Evolutionary conservation across 73 alveolate species (phyloP), one percentile per base, ranked within the genome.

Genomic region (Blepharisma stoltei): DNA sequence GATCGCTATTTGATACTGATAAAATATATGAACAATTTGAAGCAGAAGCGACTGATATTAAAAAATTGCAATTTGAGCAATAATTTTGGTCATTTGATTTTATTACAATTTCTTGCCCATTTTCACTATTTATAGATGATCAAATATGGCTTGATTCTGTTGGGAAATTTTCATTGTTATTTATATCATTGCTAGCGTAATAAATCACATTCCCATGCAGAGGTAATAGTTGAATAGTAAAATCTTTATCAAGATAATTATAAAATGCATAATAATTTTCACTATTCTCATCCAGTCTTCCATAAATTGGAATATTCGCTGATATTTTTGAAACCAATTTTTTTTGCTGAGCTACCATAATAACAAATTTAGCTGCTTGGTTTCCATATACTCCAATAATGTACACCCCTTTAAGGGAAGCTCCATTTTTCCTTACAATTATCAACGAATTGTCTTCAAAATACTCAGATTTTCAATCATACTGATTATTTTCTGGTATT

Each of bases 341-440:
- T 38, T 18, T 11, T 9, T 69, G 11, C 21, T 69, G 11, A 53
- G 11, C 45, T 9, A 46, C 65, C 41, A 46, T 44, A 37, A 69
- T 69, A 14, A 5, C 2, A 46, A 69, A 69, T 7, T 71, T 44
- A n/a, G 67, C 1, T 11, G 37, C 71, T 7, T 7, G n/a, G 1
- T 14, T 8, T 7, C 60, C 60, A 9, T 11, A 18, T n/a, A 69
- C 43, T 44, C 79, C 79, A n/a, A 69, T 69, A 1, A 14, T 44
- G 38, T 69, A 69, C 11, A 43, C 27, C 20, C 79, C 79, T 44
- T 69, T 69, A n/a, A 69, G 11, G 21, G 79, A 38, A 7, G 1
- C 60, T 9, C 65, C 79, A 7, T 69, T 44, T 7, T 38, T 43
- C 27, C n/a, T 38, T 44, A 20, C 27, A 14, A 69, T 69, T 18